Evolutionary conservation across 75 land plant genomes (phyloP).

Genomic region (Pinus taeda): DNA sequence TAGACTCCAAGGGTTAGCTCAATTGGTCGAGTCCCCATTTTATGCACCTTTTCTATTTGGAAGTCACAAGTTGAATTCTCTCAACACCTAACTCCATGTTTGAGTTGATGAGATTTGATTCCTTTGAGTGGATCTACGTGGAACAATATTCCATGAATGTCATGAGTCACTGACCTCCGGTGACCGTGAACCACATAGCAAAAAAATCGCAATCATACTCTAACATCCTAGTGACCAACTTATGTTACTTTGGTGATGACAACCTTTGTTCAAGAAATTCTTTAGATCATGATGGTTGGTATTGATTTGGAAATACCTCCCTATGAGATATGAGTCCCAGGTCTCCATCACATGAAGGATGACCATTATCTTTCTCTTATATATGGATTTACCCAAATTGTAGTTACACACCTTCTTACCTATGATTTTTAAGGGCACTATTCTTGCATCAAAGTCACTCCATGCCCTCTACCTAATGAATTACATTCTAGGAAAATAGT

Average conservation of each 20-base stretch:
- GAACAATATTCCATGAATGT: too few relatives aligned
- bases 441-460: slow-evolving; percentile 12
- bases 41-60: too few relatives aligned
- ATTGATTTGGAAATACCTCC: neutral
- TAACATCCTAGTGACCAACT: neutral
- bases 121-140: too few relatives aligned
- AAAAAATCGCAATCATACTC: neutral
- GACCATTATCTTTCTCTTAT: slow-evolving; percentile 14
- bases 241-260: neutral
- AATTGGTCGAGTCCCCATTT: too few relatives aligned
- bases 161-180: too few relatives aligned
- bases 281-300: slow-evolving; percentile 14
- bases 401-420: neutral
- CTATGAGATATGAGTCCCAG: slow-evolving; percentile 14
- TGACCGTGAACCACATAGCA: too few relatives aligned
- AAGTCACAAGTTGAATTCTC: too few relatives aligned
- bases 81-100: too few relatives aligned
- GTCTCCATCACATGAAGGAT: slow-evolving; percentile 4
- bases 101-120: too few relatives aligned
- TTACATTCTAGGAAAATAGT: slow-evolving; percentile 8
- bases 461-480: slow-evolving; percentile 7
- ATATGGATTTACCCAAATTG: too few relatives aligned
- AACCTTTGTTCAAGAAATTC: slow-evolving; percentile 3
- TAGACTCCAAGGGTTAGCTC: neutral
- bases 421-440: slow-evolving; percentile 8